Conservation (phyloP, 2,329 filamentous ascomycete genomes). For the Ophiobolus disseminans region DNA sequence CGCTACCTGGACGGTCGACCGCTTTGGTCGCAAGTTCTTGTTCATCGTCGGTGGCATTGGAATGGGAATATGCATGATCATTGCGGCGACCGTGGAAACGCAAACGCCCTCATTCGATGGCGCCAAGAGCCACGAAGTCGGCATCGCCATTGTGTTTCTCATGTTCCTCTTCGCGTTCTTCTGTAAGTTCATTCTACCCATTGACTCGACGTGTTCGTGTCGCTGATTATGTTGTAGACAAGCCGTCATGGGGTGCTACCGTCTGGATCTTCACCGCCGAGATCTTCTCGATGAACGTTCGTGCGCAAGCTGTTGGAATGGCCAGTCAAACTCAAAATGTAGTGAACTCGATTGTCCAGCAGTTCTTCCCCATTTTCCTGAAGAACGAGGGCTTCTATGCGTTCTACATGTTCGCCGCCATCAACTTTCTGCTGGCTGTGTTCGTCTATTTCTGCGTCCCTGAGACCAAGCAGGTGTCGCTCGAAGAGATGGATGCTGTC, state of each 20-base stretch:
- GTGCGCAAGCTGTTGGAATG: conserved; percentile 74
- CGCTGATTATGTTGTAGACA: conserved; percentile 56
- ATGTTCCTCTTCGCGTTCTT: conserved; percentile 71
- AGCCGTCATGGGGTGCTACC: conserved; percentile 73
- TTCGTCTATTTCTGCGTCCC: conserved; percentile 55
- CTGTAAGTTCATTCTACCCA: conserved; percentile 50
- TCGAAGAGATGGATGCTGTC: conserved; percentile 64
- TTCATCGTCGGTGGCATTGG: conserved; percentile 72
- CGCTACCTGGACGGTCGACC: conserved; percentile 75
- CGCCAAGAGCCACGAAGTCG: conserved; percentile 65
- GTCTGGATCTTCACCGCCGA: conserved; percentile 76
- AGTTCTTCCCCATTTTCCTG: conserved; percentile 74
- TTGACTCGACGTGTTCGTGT: conserved; percentile 2
- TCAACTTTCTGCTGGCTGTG: conserved; percentile 50
- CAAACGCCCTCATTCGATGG: conserved; percentile 63
- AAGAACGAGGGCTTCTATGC: conserved; percentile 64
- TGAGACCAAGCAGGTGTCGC: conserved; percentile 54
- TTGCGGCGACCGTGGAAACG: conserved; percentile 65
- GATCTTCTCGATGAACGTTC: conserved; percentile 75
- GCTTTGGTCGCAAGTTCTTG: conserved; percentile 73
- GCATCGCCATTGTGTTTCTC: conserved; percentile 72
- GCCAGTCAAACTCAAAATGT: conserved; percentile 64
- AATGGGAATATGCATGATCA: conserved; percentile 74
- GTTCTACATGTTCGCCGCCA: conserved; percentile 63
- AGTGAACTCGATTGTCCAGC: conserved; percentile 71